Conservation (phyloP, 352 stramenopile genomes). For the Phytophthora sp. region DNA sequence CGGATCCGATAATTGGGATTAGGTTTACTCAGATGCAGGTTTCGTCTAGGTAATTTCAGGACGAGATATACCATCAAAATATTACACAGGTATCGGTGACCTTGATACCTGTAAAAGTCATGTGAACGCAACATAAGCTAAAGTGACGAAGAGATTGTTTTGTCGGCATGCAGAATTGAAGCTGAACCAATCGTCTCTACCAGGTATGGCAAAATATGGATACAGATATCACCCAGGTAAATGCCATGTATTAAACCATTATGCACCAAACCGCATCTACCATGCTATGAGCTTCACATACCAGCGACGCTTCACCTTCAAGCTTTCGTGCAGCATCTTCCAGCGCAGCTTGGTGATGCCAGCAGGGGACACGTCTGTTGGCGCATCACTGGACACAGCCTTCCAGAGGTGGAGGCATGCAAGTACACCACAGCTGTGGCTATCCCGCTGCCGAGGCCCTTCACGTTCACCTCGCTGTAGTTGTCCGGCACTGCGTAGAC, state of each 20-base stretch:
- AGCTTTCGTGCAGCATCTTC: conserved; percentile 3
- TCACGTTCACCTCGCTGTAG: background rate
- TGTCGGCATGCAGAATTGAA: background rate
- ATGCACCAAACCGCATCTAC: too few species aligned
- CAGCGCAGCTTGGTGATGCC: conserved; percentile 10
- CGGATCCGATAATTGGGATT: background rate
- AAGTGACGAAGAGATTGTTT: background rate
- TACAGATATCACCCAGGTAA: background rate
- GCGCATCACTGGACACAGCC: conserved; percentile 5
- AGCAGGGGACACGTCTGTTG: conserved; percentile 6
- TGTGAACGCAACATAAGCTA: background rate
- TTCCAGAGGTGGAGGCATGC: conserved; percentile 7
- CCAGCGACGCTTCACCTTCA: conserved; percentile 5
- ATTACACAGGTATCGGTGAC: background rate
- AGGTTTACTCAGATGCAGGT: background rate
- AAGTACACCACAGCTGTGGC: conserved; percentile 12
- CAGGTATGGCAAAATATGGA: background rate
- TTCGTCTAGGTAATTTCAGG: background rate
- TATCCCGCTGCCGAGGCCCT: background rate
- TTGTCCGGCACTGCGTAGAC: conserved; percentile 1
- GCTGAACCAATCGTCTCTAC: background rate
- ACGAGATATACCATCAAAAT: background rate
- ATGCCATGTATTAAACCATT: conserved; percentile 1
- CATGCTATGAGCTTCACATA: background rate
- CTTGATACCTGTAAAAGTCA: background rate